Percentiles rank a stretch among this genome's conserved stretches.
These are phyloP conservation scores for Nakaseomyces delphensis DNA, from an alignment of 1,139 yeast genomes.

Conservation along the genomic window DNA sequence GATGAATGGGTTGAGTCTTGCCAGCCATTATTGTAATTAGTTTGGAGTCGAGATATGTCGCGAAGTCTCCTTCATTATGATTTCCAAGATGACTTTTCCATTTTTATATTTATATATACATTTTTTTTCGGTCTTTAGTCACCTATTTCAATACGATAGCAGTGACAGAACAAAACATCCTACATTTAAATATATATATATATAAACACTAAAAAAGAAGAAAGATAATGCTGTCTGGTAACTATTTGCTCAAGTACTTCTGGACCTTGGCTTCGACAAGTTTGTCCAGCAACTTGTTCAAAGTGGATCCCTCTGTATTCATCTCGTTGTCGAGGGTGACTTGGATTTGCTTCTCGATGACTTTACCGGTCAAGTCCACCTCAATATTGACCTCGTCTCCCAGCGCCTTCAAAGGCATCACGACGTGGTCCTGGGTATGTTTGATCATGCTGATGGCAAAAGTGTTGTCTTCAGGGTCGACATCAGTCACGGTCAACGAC, in stretches of 20 bases:
- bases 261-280: slow-evolving; percentile 22
- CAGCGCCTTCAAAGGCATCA: slow-evolving; percentile 53
- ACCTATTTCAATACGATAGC: too few species aligned
- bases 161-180: too few species aligned
- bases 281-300: slow-evolving; percentile 18
- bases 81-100: neutral
- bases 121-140: too few species aligned
- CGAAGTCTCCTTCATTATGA: too few species aligned
- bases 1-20: slow-evolving; percentile 31
- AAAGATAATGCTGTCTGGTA: too few species aligned
- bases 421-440: slow-evolving; percentile 79
- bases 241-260: slow-evolving; percentile 11
- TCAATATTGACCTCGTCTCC: slow-evolving; percentile 78
- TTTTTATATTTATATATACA: too few species aligned
- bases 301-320: slow-evolving; percentile 28
- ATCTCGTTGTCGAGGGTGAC: slow-evolving; percentile 49
- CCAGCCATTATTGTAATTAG: slow-evolving; percentile 16
- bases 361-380: slow-evolving; percentile 88
- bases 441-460: slow-evolving; percentile 88
- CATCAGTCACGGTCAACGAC: slow-evolving; percentile 80
- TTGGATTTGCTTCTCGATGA: slow-evolving; percentile 77
- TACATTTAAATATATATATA: too few species aligned
- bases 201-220: too few species aligned
- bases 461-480: slow-evolving; percentile 42
- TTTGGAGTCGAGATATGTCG: too few species aligned